A percentile compares a stretch with the other conserved stretches of the same genome.
These are phyloP conservation scores for Talaromyces nanjingensis DNA, from an alignment of 495 filamentous ascomycete species.

Conservation along the genomic window DNA sequence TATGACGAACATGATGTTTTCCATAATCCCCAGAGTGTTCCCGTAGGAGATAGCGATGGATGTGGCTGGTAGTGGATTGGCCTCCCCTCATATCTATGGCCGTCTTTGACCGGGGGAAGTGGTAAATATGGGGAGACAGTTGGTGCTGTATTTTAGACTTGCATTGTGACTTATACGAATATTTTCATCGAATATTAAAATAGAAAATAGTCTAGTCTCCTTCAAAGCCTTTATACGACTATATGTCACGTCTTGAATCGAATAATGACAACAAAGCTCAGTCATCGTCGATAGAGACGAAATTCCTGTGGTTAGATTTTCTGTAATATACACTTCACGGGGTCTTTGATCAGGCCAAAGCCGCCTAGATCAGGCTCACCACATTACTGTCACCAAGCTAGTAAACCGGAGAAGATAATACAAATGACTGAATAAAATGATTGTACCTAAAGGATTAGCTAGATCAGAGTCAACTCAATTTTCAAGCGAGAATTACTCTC, in stretches of 20 bases:
- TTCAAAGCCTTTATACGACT: background rate
- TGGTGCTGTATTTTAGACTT: background rate
- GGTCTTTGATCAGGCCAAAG: no score
- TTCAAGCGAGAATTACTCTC: background rate
- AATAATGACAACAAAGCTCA: background rate
- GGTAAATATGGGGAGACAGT: background rate
- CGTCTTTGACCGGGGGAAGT: background rate
- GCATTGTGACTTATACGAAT: background rate
- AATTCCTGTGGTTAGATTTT: background rate
- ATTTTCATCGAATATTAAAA: background rate
- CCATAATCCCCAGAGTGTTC: constrained; percentile 55
- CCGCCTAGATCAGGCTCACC: background rate
- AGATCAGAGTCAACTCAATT: background rate
- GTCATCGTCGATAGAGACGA: background rate
- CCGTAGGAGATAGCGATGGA: background rate
- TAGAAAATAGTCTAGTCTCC: background rate
- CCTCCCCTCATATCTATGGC: background rate
- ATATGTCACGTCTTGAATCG: background rate
- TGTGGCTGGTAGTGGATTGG: background rate
- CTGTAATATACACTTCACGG: no score
- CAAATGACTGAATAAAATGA: background rate
- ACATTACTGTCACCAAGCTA: background rate
- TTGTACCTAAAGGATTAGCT: background rate
- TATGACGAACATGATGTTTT: constrained; percentile 55
- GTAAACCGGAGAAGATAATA: background rate